Percentiles rank a stretch among this genome's conserved stretches.
These are phyloP conservation scores for Phytopythium montanum DNA, from an alignment of 352 stramenopile species.

Conservation along the genomic window DNA sequence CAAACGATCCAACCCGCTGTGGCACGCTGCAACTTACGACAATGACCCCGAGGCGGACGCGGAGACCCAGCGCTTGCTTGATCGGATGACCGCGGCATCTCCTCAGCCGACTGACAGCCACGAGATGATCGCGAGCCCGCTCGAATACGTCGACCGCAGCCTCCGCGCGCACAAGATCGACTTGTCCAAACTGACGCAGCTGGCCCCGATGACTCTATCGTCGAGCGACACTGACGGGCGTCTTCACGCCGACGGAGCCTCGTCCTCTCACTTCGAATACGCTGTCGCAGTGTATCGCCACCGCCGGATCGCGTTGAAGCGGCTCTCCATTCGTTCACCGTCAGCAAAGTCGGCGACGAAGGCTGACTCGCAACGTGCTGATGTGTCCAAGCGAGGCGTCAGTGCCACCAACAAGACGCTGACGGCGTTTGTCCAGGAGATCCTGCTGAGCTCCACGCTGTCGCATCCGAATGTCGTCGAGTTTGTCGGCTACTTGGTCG, in stretches of 20 bases:
- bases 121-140: background rate
- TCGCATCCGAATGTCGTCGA: constrained; percentile 26
- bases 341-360: background rate
- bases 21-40: background rate
- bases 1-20: background rate
- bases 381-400: background rate
- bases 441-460: constrained; percentile 21
- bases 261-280: constrained; percentile 20
- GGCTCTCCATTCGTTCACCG: background rate
- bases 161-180: constrained; percentile 15
- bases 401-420: constrained; percentile 9
- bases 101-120: background rate
- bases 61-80: constrained; percentile 5
- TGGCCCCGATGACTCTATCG: background rate
- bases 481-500: constrained; percentile 24
- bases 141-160: constrained; percentile 15
- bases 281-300: constrained; percentile 19
- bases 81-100: constrained; percentile 3
- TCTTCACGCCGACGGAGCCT: constrained; percentile 2
- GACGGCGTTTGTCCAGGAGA: constrained; percentile 21
- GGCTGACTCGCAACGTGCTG: background rate
- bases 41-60: background rate
- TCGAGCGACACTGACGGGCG: constrained; percentile 1
- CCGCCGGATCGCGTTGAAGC: constrained; percentile 1
- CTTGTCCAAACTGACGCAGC: background rate